Evolutionary conservation across 2,329 filamentous ascomycete genomes (phyloP).

Genomic region (Colletotrichum euphorbiae): DNA sequence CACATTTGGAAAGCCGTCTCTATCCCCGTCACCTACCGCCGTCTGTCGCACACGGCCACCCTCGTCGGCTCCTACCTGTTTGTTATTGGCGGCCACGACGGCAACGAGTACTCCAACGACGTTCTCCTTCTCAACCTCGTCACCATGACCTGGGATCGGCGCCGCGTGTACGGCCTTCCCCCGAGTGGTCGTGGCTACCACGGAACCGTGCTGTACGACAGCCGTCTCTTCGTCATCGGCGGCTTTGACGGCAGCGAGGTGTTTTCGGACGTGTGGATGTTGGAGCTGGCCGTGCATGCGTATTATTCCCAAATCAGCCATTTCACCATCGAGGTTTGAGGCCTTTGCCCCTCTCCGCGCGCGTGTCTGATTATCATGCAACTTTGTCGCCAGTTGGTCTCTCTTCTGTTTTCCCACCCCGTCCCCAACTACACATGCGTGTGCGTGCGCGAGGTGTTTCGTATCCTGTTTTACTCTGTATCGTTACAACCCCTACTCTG

Average conservation of each 20-base stretch:
- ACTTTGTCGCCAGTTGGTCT: not conserved
- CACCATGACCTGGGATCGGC: slow-evolving; percentile 79
- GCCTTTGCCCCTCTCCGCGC: not conserved
- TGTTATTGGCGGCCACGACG: slow-evolving; percentile 77
- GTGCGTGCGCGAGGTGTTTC: not conserved
- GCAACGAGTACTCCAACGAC: slow-evolving; percentile 76
- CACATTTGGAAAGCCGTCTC: slow-evolving; percentile 69
- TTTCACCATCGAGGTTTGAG: slow-evolving; percentile 74
- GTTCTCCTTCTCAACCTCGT: slow-evolving; percentile 76
- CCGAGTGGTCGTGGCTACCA: slow-evolving; percentile 76
- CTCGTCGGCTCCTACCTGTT: slow-evolving; percentile 78
- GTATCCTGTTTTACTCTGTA: slow-evolving; percentile 14
- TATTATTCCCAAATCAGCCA: slow-evolving; percentile 81
- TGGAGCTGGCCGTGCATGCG: slow-evolving; percentile 76
- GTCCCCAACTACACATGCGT: slow-evolving; percentile 5
- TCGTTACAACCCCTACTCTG: slow-evolving; percentile 18
- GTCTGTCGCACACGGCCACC: slow-evolving; percentile 76
- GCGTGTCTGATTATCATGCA: slow-evolving; percentile 18
- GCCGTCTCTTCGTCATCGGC: slow-evolving; percentile 71
- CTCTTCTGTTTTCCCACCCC: not conserved
- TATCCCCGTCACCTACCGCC: slow-evolving; percentile 71
- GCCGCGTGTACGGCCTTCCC: slow-evolving; percentile 72
- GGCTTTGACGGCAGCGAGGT: slow-evolving; percentile 77
- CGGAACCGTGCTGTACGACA: slow-evolving; percentile 73
- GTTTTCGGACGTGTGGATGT: slow-evolving; percentile 74